Percentiles rank a stretch among this genome's conserved stretches.
Evolutionary conservation across 495 filamentous ascomycete species (phyloP).

Genomic region (Aspergillus nidulans): DNA sequence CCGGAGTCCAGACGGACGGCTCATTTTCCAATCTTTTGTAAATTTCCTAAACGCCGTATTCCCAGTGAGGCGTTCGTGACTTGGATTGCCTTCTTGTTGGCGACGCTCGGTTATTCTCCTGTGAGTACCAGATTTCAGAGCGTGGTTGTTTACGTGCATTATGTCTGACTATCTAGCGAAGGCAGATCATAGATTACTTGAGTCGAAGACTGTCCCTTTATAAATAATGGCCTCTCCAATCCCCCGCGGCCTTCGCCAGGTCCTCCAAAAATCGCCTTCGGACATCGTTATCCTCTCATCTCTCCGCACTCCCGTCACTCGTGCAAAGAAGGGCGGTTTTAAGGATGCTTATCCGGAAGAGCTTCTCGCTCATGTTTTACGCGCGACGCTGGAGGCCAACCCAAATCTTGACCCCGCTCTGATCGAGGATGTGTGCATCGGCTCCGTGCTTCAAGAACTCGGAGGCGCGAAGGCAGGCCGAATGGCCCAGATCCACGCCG

Average conservation of each 20-base stretch:
- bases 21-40: conserved; percentile 2
- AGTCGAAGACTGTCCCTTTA: not conserved
- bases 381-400: conserved; percentile 70
- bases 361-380: conserved; percentile 75
- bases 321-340: conserved; percentile 76
- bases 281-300: conserved; percentile 88
- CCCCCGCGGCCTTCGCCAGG: conserved; percentile 63
- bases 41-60: conserved; percentile 2
- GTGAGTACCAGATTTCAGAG: not conserved
- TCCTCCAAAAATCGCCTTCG: conserved; percentile 73
- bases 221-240: conserved; percentile 52
- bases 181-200: not conserved
- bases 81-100: not conserved
- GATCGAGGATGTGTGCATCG: conserved; percentile 79
- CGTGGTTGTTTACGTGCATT: not conserved
- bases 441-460: conserved; percentile 84
- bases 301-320: conserved; percentile 78
- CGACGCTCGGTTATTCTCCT: not conserved
- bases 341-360: conserved; percentile 89
- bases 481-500: conserved; percentile 81
- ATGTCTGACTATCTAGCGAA: not conserved
- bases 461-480: conserved; percentile 87
- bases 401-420: conserved; percentile 66
- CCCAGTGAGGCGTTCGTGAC: not conserved
- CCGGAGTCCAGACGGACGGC: conserved; percentile 31